These are phyloP conservation scores for Physcomitrellopsis africana DNA, from an alignment of 225 moss, liverwort and hornwort genomes.

Conservation along the genomic window DNA sequence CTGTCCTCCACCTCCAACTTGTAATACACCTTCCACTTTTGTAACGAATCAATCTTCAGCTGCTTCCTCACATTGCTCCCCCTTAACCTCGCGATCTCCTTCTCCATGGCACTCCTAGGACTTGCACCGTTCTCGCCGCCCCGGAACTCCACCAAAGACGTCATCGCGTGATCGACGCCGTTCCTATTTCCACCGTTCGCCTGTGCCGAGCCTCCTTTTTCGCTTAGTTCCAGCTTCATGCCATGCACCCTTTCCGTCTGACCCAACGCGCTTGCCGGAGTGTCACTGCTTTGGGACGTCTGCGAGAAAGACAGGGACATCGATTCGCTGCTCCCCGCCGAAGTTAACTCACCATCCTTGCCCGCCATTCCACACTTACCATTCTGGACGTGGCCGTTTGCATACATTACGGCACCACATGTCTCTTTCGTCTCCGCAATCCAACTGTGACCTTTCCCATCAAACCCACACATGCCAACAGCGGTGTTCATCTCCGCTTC, in stretches of 20 bases:
- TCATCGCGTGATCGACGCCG: not conserved
- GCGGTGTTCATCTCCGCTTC: slow-evolving; percentile 1
- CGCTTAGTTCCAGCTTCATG: not conserved
- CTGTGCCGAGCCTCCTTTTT: not conserved
- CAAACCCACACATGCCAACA: not conserved
- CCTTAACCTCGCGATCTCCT: slow-evolving; percentile 28
- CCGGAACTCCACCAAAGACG: not conserved
- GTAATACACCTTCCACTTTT: slow-evolving; percentile 41
- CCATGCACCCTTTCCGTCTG: slow-evolving; percentile 2
- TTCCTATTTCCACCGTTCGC: not conserved
- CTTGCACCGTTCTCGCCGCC: slow-evolving; percentile 1
- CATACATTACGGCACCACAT: slow-evolving; percentile 35
- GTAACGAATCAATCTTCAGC: slow-evolving; percentile 34
- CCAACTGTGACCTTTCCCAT: slow-evolving; percentile 17
- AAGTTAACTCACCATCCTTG: slow-evolving; percentile 11
- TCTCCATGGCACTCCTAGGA: not conserved
- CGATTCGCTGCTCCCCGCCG: slow-evolving; percentile 19
- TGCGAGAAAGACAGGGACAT: slow-evolving; percentile 33
- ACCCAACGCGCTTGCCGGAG: not conserved
- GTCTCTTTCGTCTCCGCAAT: slow-evolving; percentile 34
- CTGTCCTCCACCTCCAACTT: slow-evolving; percentile 26
- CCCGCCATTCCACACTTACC: slow-evolving; percentile 5
- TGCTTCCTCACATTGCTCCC: slow-evolving; percentile 35
- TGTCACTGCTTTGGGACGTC: slow-evolving; percentile 28
- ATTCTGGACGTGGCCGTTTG: slow-evolving; percentile 5